phyloP scores from a whole-genome alignment of 345 rosid genomes.

The Dovyalis caffra region DNA sequence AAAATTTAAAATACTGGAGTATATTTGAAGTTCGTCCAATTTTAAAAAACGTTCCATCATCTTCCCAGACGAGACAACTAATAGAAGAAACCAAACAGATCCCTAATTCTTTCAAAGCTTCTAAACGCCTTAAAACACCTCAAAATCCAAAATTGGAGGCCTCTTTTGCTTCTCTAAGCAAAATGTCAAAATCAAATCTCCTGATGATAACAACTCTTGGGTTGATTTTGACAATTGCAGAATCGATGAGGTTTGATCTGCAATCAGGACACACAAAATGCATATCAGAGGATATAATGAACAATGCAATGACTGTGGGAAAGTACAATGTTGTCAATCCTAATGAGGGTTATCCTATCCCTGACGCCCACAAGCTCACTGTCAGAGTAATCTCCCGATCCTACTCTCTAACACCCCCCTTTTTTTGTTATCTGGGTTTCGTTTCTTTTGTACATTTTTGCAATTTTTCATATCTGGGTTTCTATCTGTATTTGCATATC shows the following conservation, averaged over 20 bases:
- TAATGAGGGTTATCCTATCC: slow-evolving; percentile 49
- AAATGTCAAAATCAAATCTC: slow-evolving; percentile 25
- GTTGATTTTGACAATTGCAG: slow-evolving; percentile 26
- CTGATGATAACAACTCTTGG: slow-evolving; percentile 12
- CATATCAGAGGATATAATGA: slow-evolving; percentile 77
- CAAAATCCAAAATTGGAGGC: not conserved
- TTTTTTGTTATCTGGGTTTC: too few species aligned
- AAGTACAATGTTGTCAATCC: slow-evolving; percentile 59
- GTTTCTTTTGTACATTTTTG: not conserved
- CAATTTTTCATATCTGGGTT: not conserved
- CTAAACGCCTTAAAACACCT: not conserved
- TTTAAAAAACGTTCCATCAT: too few species aligned
- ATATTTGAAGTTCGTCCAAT: too few species aligned
- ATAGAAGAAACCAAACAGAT: not conserved
- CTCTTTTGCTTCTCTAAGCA: not conserved
- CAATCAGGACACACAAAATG: slow-evolving; percentile 62
- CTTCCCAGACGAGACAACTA: not conserved
- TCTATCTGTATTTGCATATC: not conserved
- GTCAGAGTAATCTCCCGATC: slow-evolving; percentile 44
- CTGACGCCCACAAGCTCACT: slow-evolving; percentile 53
- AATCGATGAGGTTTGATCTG: slow-evolving; percentile 63
- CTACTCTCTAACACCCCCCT: not conserved
- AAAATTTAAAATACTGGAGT: too few species aligned
- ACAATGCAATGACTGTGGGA: slow-evolving; percentile 60
- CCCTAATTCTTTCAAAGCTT: not conserved